Evolutionary conservation across 106 monocot species (phyloP), one percentile per base, ranked within the genome.

Genomic region (Allium cepa): DNA sequence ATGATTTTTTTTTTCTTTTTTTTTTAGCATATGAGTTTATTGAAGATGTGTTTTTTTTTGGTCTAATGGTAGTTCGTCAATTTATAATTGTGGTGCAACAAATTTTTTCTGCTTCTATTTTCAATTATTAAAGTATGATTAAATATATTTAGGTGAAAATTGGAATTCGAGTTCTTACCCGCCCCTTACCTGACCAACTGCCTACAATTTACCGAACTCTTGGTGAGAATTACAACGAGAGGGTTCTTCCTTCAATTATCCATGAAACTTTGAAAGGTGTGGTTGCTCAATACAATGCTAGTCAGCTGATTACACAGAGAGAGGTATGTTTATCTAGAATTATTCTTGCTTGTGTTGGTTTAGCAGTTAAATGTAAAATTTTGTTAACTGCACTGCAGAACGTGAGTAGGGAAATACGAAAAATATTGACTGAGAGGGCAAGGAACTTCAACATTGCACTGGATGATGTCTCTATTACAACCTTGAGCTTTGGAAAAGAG

Each of bases 211-310:
- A 88, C 50, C 72, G 88, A 59, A 82, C 74, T 17, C 79, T 88
- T 55, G 87, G 91, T 47, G 81, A 87, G 72, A 87, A 87, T 70
- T 91, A 84, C 52, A 87, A 87, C 74, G 87, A 87, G 77, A 87
- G 84, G 77, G 84, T 91, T 59, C 69, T 87, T 26, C 87, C 91
- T 59, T 90, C 90, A 47, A 88, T 85, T 77, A 84, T 90, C 59
- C 90, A 90, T 65, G 90, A 90, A 66, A 90, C 90, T 62, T 68
- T 97, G 66, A 97, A 97, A 69, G 85, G 88, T 71, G 92, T 97
- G 16, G 92, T 97, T 46, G 96, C 92, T 3, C 96, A 97, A 64
- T 97, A 97, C 80, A 92, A 97, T 84, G 97, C 89, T 53, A 97
- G 88, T 61, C 97, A 97, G 74, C 82, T 97, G 49, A 86, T 97